These are phyloP conservation scores for Cadophora sp. DNA, from an alignment of 2,329 filamentous ascomycete genomes.

Conservation along the genomic window DNA sequence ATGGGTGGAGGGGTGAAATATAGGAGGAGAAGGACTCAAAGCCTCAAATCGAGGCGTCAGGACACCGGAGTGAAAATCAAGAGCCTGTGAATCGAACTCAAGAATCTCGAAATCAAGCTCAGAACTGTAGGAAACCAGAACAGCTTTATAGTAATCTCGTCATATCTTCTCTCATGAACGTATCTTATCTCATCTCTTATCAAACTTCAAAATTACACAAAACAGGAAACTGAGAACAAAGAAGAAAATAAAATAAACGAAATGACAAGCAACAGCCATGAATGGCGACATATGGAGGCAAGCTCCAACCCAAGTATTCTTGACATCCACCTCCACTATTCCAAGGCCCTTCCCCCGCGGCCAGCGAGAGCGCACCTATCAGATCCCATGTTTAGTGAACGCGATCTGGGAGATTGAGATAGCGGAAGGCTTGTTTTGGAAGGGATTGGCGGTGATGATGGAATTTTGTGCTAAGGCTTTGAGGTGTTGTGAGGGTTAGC, in stretches of 20 bases:
- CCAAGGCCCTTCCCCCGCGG: neutral
- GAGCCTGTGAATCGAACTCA: neutral
- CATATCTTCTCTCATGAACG: neutral
- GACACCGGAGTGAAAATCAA: neutral
- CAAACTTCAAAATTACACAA: neutral
- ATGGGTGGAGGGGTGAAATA: too few species aligned
- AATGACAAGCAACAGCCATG: conserved; percentile 11
- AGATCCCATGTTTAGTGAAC: neutral
- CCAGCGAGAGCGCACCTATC: neutral
- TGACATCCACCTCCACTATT: neutral
- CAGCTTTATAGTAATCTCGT: neutral
- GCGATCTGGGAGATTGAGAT: neutral
- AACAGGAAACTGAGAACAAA: neutral
- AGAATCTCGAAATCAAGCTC: neutral
- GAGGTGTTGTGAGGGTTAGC: neutral
- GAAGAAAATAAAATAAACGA: too few species aligned
- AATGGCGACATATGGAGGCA: neutral
- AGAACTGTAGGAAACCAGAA: neutral
- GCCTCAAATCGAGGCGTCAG: neutral
- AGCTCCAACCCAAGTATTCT: neutral
- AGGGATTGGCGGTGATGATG: conserved; percentile 4
- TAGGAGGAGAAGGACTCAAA: neutral
- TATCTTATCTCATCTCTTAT: neutral
- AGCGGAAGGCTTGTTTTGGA: neutral
- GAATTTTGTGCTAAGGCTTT: neutral